Base-by-base conservation (phyloP, 805 yeast genomes). In the Spathaspora boniae region DNA sequence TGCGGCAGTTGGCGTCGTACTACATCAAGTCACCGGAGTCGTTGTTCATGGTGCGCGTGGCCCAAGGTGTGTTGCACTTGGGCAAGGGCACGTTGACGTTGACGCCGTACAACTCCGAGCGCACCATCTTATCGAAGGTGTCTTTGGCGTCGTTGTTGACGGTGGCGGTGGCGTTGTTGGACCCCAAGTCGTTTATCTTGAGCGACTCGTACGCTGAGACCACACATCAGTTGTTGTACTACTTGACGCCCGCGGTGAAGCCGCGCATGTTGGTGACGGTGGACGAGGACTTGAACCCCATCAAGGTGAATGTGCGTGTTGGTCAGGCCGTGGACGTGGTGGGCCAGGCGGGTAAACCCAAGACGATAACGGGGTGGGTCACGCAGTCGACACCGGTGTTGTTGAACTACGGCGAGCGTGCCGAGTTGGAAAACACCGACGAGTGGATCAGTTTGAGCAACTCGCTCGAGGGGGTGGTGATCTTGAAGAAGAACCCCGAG, bases 251-350 rank as follows among this genome's bases (percentile, higher is more conserved):
- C 35, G 89, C 96, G 15, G 78, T 89, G 40, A 86, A 86, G 53
- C 98, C 99, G 37, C 80, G 96, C 51, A 87, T 85, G 81, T 76
- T 93, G 46, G 73, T 93, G 24, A 91, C 99, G 0, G 86, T 93
- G 30, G 95, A 91, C 59, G 96, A 89, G 58, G 79, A 83, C 19
- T 76, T 91, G 59, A 79, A 88, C 48, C 96, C 96, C 24, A 66
- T 93, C 43, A 91, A 91, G 69, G 98, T 93, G 7, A 91, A 87
- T 47, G 98, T 93, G 7, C 78, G 99, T 56, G 98, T 93, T 20
- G 99, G 99, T 44, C 97, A 91, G 65, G 98, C 98, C 5, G 98
- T 93, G 19, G 98, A 93, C 58, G 87, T 89, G 26, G 98, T 93
- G 43, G 99, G 98, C 22, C 98, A 91, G 61, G 99, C 98, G 0